Base-by-base conservation (phyloP, 495 filamentous ascomycete species). In the Podospora pseudopauciseta region DNA sequence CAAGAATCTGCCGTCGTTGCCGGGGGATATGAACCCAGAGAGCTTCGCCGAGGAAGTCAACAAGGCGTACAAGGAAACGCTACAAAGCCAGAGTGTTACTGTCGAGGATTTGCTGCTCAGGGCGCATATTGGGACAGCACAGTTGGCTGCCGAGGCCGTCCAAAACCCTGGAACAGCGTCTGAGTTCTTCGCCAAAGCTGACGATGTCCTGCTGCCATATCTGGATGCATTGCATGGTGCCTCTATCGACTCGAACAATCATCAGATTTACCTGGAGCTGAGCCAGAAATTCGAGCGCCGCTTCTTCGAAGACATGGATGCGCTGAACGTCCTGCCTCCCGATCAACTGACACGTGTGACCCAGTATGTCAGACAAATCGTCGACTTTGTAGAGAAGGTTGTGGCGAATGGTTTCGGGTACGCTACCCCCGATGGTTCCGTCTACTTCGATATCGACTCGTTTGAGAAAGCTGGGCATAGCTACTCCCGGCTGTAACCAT, bases 291-390 rank as follows among this genome's bases (percentile, higher is more conserved):
- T 86, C 73, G 91, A 94, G 73, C 77, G 83, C 28, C 85, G 89
- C 4, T 94, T 93, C 77, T 82, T 87, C 70, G 82, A 86, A 23
- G 91, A 94, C 71, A 88, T 94, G 84, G 76, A 79, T 49, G 84
- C 84, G 15, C 81, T 94, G 53, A 93, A 94, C 71, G 89, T 91
- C 55, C 82, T 89, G 27, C 93, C 39, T 49, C 39, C 39, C 9
- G 39, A 49, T 3, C 39, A 49, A 16, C 39, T 49, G 13, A 49
- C 39, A 16, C 39, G 9, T 16, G 39, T 49, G 39, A 49, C 39
- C 9, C 9, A 49, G 39, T 49, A 49, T 7, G 39, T 49, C 9
- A 11, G 6, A 13, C 39, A 49, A 2, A 49, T 49, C 13, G 39
- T 49, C 9, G 9, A 16, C 9, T 49, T 49, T 11, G 9, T 49